Base-by-base conservation (phyloP, 2,329 filamentous ascomycete genomes). In the Cercospora beticola region DNA sequence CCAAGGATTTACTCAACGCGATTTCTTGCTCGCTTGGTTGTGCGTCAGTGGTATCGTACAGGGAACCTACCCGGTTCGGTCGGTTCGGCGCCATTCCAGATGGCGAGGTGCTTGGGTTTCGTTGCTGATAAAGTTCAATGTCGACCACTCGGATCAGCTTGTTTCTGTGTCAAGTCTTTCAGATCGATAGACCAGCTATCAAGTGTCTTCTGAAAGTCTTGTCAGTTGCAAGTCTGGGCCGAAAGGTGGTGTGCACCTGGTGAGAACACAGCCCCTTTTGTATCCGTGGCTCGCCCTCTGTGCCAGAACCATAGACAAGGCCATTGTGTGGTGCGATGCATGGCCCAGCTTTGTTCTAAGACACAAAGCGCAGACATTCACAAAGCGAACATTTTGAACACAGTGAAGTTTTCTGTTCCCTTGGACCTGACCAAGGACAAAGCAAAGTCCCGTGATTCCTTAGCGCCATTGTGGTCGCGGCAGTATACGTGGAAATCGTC, bases 181-280 rank as follows among this genome's bases (percentile, higher is more conserved):
- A 54, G 23, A 18, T 43, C 26, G 62, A 65, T 59, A 65, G 62
- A 52, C 62, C 62, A 59, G 62, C 62, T 65, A 65, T 65, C 62
- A 16, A 65, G 18, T 16, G 31, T 46, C 36, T 14, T 31, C 28
- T 14, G 23, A 31, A 31, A 59, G 62, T 23, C 52, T 65, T 46
- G 54, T 31, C 52, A 59, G 62, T 23, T 52, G n/a, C 26, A 54
- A 63, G 61, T 30, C 8, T 31, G 14, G 12, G 36, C n/a, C 8
- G 6, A 30, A 63, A 54, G 30, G 26, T 36, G 5, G 1, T 23
- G 23, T 26, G 23, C 23, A 28, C 26, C 6, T 8, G 14, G 23
- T 56, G 21, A 16, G 23, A 4, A 26, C 21, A 9, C 23, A 9
- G 7, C 9, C 3, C 49, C 49, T 56, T 56, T 16, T 56, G 26